A percentile compares a stretch with the other conserved stretches of the same genome.
Conservation (phyloP, 2,329 filamentous ascomycete species). For the Colletotrichum camelliae region DNA sequence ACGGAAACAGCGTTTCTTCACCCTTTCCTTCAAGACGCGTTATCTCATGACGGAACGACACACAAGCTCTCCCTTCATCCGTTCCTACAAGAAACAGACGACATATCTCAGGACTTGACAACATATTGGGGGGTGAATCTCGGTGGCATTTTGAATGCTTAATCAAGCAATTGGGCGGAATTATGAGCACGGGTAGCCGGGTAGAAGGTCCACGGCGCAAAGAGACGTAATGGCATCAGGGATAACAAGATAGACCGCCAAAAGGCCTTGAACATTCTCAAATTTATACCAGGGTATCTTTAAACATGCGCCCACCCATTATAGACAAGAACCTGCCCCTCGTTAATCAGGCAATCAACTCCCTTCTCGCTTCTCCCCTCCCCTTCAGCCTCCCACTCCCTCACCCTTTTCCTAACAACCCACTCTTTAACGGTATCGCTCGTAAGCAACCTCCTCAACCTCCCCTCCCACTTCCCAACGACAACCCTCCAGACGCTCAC, state of each 20-base stretch:
- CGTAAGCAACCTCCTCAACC: slow-evolving; percentile 50
- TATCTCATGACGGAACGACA: not conserved
- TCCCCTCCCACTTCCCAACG: slow-evolving; percentile 63
- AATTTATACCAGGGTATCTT: not conserved
- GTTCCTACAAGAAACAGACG: not conserved
- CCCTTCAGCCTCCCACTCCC: slow-evolving; percentile 41
- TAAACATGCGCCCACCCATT: slow-evolving; percentile 66
- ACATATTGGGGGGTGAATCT: not conserved
- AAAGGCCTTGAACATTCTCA: not conserved
- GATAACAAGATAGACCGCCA: not conserved
- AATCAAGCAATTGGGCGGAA: not conserved
- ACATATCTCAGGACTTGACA: not conserved
- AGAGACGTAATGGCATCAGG: not conserved
- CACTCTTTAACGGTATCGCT: slow-evolving; percentile 29
- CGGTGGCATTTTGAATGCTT: not conserved
- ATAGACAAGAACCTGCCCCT: slow-evolving; percentile 63
- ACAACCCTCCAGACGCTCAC: slow-evolving; percentile 54
- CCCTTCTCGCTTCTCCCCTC: slow-evolving; percentile 48
- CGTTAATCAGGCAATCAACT: slow-evolving; percentile 60
- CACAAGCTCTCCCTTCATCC: not conserved
- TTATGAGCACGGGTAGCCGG: not conserved
- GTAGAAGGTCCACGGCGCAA: not conserved
- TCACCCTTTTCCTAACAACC: slow-evolving; percentile 42
- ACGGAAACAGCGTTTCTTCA: not conserved
- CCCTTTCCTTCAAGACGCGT: not conserved